A percentile compares a stretch with the other conserved stretches of the same genome.
These are phyloP conservation scores for Trichomonascus vanleenenianus DNA, from an alignment of 805 yeast species.

Conservation along the genomic window DNA sequence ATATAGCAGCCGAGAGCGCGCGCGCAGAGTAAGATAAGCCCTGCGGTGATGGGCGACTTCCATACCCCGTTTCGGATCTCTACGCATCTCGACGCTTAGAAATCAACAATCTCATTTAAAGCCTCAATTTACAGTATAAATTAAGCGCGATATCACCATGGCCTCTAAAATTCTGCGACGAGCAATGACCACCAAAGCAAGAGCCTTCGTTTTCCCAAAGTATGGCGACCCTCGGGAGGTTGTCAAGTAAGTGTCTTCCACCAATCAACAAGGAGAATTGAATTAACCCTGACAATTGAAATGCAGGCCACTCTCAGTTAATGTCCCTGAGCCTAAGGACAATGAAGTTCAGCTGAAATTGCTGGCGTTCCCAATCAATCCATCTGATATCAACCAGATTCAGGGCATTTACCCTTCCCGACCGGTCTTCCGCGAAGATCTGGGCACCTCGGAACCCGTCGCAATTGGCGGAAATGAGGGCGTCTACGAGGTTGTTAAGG, in stretches of 20 bases:
- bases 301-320: not conserved
- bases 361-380: slow-evolving; percentile 80
- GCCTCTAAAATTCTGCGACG: not conserved
- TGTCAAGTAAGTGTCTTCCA: slow-evolving; percentile 31
- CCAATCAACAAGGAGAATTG: no score
- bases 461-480: slow-evolving; percentile 96
- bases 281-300: not conserved
- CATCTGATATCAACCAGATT: slow-evolving; percentile 80
- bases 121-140: no score
- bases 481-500: slow-evolving; percentile 70
- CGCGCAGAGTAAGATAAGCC: no score
- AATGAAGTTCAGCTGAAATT: slow-evolving; percentile 52
- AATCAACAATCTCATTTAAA: no score
- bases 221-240: slow-evolving; percentile 49
- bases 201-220: slow-evolving; percentile 57
- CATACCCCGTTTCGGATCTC: not conserved
- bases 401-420: slow-evolving; percentile 81
- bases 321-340: slow-evolving; percentile 26
- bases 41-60: no score
- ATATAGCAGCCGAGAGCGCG: no score
- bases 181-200: slow-evolving; percentile 25
- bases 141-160: no score
- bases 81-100: not conserved
- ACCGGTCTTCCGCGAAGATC: slow-evolving; percentile 46
- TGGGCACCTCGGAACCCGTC: slow-evolving; percentile 47